Conservation (phyloP, 2,329 filamentous ascomycete species). For the Cercospora janseana region DNA sequence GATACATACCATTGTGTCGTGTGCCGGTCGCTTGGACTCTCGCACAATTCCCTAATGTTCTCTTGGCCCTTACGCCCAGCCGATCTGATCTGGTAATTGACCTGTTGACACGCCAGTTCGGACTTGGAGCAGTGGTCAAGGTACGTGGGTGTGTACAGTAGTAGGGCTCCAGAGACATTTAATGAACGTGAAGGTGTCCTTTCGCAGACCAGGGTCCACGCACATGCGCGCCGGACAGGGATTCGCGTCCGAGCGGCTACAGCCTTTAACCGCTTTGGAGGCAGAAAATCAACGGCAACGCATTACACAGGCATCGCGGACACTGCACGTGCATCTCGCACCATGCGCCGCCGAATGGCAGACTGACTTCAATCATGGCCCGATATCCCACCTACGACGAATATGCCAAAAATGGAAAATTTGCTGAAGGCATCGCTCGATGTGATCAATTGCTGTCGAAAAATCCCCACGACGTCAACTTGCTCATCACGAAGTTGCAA, state of each 20-base stretch:
- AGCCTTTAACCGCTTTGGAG: constrained; percentile 2
- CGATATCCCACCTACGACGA: constrained; percentile 38
- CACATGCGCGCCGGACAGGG: constrained; percentile 10
- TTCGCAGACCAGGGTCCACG: constrained; percentile 2
- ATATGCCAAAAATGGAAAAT: constrained; percentile 32
- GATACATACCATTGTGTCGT: constrained; percentile 14
- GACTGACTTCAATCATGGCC: constrained; percentile 28
- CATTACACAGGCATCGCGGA: neutral
- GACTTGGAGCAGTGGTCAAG: too few species aligned
- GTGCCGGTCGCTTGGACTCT: neutral
- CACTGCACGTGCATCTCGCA: neutral
- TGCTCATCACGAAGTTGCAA: constrained; percentile 36
- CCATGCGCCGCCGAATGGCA: neutral
- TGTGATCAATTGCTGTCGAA: constrained; percentile 36
- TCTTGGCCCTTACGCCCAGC: too few species aligned
- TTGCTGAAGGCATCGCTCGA: constrained; percentile 35
- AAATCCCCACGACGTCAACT: constrained; percentile 31
- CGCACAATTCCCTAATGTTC: too few species aligned
- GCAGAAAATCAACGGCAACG: constrained; percentile 1
- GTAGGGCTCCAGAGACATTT: neutral
- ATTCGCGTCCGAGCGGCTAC: constrained; percentile 1
- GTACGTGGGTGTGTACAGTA: neutral
- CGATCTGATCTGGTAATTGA: too few species aligned
- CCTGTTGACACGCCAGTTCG: too few species aligned
- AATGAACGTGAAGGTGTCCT: constrained; percentile 13